phyloP scores from a whole-genome alignment of 345 rosid species.

The Hibiscus trionum region DNA sequence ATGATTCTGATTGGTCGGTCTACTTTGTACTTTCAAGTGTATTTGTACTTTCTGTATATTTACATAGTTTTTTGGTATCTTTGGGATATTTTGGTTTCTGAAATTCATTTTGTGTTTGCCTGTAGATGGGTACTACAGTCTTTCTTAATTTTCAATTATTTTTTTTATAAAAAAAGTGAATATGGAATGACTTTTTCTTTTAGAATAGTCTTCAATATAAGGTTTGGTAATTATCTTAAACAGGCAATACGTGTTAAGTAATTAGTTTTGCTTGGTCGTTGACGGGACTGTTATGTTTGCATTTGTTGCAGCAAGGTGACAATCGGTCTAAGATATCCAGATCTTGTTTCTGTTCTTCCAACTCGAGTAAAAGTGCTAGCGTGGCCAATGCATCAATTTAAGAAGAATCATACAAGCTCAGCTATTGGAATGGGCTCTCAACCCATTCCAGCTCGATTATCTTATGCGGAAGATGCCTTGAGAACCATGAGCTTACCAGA shows the following conservation, averaged over 20 bases:
- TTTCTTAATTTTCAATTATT: not conserved
- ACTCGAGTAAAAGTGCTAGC: slow-evolving; percentile 66
- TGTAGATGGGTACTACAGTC: not conserved
- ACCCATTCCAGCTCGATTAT: slow-evolving; percentile 49
- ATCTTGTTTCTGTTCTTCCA: slow-evolving; percentile 70
- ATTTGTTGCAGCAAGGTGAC: slow-evolving; percentile 65
- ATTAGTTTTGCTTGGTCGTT: not conserved
- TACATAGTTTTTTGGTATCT: not conserved
- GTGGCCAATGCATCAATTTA: slow-evolving; percentile 61
- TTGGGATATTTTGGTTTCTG: not conserved
- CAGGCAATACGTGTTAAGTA: not conserved
- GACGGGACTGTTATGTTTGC: not conserved
- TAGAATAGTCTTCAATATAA: not conserved
- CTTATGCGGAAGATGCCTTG: slow-evolving; percentile 87
- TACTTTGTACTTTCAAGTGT: not conserved
- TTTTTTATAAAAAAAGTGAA: not conserved
- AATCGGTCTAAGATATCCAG: slow-evolving; percentile 71
- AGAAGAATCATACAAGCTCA: slow-evolving; percentile 37
- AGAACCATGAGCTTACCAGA: slow-evolving; percentile 75
- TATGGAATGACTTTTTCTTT: not conserved
- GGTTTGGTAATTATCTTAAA: not conserved
- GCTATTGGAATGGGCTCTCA: slow-evolving; percentile 26
- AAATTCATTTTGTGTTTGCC: not conserved
- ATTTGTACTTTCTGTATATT: not conserved
- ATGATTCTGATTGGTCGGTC: slow-evolving; percentile 75